A percentile compares a stretch with the other conserved stretches of the same genome.
These are phyloP conservation scores for Pseudonitzschia multistriata DNA, from an alignment of 108 stramenopile genomes.

Conservation along the genomic window DNA sequence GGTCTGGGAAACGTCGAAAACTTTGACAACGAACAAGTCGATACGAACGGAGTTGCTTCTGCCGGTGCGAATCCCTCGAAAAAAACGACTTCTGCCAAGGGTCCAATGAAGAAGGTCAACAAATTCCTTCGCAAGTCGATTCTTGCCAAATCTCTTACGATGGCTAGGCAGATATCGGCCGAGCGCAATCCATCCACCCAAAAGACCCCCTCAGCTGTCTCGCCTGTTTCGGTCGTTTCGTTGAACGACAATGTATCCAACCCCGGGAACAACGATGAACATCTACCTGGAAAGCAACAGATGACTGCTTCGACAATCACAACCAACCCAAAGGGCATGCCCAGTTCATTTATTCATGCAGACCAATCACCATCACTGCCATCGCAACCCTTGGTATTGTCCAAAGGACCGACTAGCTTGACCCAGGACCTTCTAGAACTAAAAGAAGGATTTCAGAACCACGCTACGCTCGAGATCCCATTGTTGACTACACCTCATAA, in stretches of 20 bases:
- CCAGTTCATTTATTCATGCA: too few species aligned
- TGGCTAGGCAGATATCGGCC: background rate
- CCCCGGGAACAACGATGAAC: background rate
- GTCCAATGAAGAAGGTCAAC: background rate
- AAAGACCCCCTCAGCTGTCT: background rate
- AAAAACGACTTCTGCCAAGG: background rate
- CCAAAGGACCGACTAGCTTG: background rate
- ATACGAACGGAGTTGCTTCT: too few species aligned
- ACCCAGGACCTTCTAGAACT: constrained; percentile 32
- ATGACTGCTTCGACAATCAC: background rate
- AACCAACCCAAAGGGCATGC: background rate
- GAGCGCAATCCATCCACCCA: background rate
- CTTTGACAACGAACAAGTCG: constrained; percentile 7
- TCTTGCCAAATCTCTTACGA: background rate
- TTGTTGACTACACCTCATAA: background rate
- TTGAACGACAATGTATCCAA: background rate
- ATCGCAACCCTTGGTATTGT: background rate
- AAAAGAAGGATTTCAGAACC: constrained; percentile 7
- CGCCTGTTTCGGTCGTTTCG: background rate
- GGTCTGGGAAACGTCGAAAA: background rate
- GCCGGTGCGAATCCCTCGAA: background rate
- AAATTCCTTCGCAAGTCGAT: constrained; percentile 9
- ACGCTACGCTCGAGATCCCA: background rate
- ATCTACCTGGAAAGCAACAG: background rate
- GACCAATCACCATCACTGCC: background rate